Evolutionary conservation across 495 filamentous ascomycete species (phyloP).

Genomic region (Daldinia bambusicola): DNA sequence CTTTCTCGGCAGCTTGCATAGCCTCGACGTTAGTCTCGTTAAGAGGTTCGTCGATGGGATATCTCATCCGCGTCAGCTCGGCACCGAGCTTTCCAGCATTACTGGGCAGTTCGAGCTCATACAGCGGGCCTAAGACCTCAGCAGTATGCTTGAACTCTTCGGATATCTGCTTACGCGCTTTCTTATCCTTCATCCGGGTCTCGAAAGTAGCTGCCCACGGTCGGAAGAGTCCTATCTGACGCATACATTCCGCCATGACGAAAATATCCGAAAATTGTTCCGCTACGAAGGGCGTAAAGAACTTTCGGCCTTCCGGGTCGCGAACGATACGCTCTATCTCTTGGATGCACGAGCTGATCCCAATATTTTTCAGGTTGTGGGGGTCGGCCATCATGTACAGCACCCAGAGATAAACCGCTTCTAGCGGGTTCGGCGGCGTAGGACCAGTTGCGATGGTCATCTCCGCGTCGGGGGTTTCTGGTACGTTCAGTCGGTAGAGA

Average conservation of each 20-base stretch:
- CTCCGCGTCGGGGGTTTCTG: neutral
- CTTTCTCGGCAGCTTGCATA: neutral
- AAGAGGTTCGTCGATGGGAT: neutral
- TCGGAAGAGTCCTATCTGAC: neutral
- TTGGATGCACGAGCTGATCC: neutral
- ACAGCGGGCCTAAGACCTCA: neutral
- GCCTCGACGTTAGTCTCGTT: neutral
- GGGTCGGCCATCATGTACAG: neutral
- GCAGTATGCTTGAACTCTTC: neutral
- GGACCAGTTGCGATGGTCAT: neutral
- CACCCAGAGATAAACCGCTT: slow-evolving; percentile 2
- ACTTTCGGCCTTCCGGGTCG: neutral
- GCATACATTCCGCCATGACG: neutral
- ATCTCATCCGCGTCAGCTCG: neutral
- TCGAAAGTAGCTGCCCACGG: neutral
- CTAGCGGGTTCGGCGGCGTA: neutral
- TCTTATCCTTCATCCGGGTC: neutral
- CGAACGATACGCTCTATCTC: neutral
- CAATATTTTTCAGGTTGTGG: neutral
- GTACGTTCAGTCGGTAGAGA: neutral
- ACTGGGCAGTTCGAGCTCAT: neutral
- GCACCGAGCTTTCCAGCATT: neutral
- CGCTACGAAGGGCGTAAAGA: neutral
- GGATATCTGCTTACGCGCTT: neutral
- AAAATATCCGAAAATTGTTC: neutral